Evolutionary conservation across 2,329 filamentous ascomycete genomes (phyloP).

Genomic region (Calonectria fujianensis): DNA sequence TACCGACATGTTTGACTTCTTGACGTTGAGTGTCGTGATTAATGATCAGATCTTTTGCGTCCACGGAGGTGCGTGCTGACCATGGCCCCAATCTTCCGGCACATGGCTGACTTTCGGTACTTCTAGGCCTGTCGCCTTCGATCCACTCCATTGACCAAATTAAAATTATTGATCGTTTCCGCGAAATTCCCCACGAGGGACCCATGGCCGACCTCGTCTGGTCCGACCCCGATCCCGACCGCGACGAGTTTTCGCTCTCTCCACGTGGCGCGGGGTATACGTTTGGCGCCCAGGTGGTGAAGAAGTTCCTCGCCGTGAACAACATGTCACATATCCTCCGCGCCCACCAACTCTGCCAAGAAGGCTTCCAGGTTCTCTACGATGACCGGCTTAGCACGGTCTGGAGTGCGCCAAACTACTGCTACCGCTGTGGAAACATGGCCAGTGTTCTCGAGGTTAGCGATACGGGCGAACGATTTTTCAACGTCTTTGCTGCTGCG

Average conservation of each 20-base stretch:
- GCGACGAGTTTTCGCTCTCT: conserved; percentile 96
- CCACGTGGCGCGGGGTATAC: conserved; percentile 97
- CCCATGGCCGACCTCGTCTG: conserved; percentile 99
- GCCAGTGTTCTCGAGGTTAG: conserved; percentile 97
- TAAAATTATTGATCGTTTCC: conserved; percentile 99
- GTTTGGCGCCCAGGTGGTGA: conserved; percentile 97
- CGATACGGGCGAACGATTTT: conserved; percentile 93
- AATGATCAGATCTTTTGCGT: conserved; percentile 99
- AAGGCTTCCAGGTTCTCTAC: conserved; percentile 97
- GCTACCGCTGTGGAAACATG: conserved; percentile 96
- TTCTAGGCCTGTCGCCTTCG: conserved; percentile 83
- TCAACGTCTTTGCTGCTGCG: conserved; percentile 98
- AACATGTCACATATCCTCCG: conserved; percentile 98
- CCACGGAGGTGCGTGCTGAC: conserved; percentile 80
- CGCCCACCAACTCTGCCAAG: conserved; percentile 98
- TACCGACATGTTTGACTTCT: conserved; percentile 99
- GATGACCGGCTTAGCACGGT: conserved; percentile 96
- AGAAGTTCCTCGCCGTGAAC: conserved; percentile 98
- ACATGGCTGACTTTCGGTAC: conserved; percentile 31
- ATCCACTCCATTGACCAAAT: conserved; percentile 99
- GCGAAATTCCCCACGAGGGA: conserved; percentile 98
- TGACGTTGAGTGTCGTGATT: conserved; percentile 97
- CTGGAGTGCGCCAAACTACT: conserved; percentile 98
- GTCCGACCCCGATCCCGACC: conserved; percentile 98
- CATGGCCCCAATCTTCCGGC: conserved; percentile 32